Base-by-base conservation (phyloP, 768 basidiomycete genomes). In the Ramaria sp. region DNA sequence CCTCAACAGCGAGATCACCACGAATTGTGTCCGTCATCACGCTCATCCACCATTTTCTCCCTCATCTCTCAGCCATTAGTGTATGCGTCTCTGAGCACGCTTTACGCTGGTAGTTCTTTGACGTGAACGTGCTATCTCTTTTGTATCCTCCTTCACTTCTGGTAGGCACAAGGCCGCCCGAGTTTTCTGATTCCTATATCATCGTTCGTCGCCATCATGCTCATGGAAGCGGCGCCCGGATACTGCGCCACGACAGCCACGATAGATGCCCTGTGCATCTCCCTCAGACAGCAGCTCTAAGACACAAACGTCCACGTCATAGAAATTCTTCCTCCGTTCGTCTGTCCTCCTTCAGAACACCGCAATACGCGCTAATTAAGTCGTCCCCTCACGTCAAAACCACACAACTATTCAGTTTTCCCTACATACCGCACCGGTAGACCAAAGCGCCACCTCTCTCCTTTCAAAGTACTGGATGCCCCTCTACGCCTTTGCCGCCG, bases 221-320 rank as follows among this genome's bases (percentile, higher is more conserved):
- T 81, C 0, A 67, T 64, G 1, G 68, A 76, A 1, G 63, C 60
- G 33, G 67, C 80, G 0, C 66, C 74, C 1, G 75, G 77, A 6
- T 83, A 84, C 61, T 77, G 71, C 33, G 81, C 81, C 0, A 74
- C 76, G 3, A 83, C 83, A 64, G 79, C 80, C 5, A 81, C 80
- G 1, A 62, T 83, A 34, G 78, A 78, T 61, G 80, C 75, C 56
- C 74, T 80, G 59, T 70, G 71, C 19, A 65, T 75, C 10, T 77
- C 78, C 3, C 70, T 83, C 15, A 70, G 72, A 50, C 64, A 63
- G 0, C 77, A 81, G 62, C 69, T 83, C 10, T 62, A 71, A 41
- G 72, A 70, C 19, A 79, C 77, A 17, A 75, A 78, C 24, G 71
- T 84, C 15, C 70, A 77, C 47, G 76, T 83, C 6, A 66, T 79